These are phyloP conservation scores for Marasmius sp. DNA, from an alignment of 1,284 basidiomycete species.

Conservation along the genomic window DNA sequence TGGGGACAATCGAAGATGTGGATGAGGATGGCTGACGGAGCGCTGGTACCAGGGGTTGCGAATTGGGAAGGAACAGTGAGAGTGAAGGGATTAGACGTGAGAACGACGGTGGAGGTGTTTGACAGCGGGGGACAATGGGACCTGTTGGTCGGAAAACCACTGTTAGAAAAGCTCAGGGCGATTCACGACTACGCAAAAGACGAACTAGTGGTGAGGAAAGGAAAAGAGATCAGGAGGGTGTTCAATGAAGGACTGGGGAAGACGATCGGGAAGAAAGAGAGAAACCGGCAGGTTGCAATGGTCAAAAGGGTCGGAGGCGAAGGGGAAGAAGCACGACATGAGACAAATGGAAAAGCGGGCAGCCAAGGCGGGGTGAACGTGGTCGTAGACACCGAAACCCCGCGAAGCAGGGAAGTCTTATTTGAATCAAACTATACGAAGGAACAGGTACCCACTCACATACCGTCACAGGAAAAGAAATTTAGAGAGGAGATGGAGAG, in stretches of 20 bases:
- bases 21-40: slow-evolving; percentile 30
- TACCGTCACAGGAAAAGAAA: no score
- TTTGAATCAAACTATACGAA: no score
- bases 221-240: not conserved
- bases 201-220: slow-evolving; percentile 4
- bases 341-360: not conserved
- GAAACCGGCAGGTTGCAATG: not conserved
- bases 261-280: not conserved
- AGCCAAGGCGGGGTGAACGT: not conserved
- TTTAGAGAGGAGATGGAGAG: no score
- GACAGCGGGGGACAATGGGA: slow-evolving; percentile 29
- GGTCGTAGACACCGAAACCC: no score
- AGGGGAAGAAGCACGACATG: not conserved
- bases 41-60: slow-evolving; percentile 21
- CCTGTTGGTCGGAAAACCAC: slow-evolving; percentile 30
- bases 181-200: slow-evolving; percentile 27
- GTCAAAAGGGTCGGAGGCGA: not conserved
- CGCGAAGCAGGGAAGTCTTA: no score
- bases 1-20: slow-evolving; percentile 14
- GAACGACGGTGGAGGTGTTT: slow-evolving; percentile 31
- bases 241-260: not conserved
- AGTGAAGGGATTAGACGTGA: slow-evolving; percentile 11
- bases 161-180: slow-evolving; percentile 21
- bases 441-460: no score
- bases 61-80: slow-evolving; percentile 25